Evolutionary conservation across 768 basidiomycete species (phyloP), one percentile per base, ranked within the genome.

Genomic region (Mrakia gelida): DNA sequence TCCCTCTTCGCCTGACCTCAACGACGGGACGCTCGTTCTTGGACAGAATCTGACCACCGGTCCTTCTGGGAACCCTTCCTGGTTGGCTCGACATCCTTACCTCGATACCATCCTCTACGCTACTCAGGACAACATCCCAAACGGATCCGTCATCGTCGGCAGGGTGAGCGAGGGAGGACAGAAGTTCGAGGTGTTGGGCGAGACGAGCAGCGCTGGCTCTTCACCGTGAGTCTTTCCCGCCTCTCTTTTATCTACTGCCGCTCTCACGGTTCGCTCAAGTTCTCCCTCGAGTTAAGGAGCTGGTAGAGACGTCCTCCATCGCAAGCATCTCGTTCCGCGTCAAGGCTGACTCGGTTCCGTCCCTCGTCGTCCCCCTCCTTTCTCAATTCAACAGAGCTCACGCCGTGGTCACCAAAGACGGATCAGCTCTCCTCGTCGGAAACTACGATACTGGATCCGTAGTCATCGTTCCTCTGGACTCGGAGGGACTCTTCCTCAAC

Each of bases 361-460:
- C 45, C 9, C 54, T 26, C 54, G 9, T 23, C 26, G 10, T 26
- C 54, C 26, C 23, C 54, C 54, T 56, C 54, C 54, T 2, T 8
- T n/a, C 54, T 26, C 16, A 4, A 0, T 56, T 56, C 54, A 23
- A 21, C 54, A 56, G 54, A 9, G 54, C 54, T n/a, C 54, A 56
- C 54, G 54, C 54, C 54, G 54, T 56, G 10, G 54, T 56, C 23
- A 56, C 54, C 8, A 56, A 56, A 15, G 54, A 56, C 9, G 54
- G 54, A 21, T 21, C 54, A 8, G 54, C 54, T n/a, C 54, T 56
- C 23, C 54, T 56, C 54, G 54, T 56, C 26, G 54, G 54, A n/a
- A 74, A 74, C 73, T 74, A 74, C 59, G 32, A 54, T 9, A 59
- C 54, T 26, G 70, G 70, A 5, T 72, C 70, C 43, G 76, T 77